phyloP scores from a whole-genome alignment of 495 filamentous ascomycete genomes.

The Hypoxylon rickii region DNA sequence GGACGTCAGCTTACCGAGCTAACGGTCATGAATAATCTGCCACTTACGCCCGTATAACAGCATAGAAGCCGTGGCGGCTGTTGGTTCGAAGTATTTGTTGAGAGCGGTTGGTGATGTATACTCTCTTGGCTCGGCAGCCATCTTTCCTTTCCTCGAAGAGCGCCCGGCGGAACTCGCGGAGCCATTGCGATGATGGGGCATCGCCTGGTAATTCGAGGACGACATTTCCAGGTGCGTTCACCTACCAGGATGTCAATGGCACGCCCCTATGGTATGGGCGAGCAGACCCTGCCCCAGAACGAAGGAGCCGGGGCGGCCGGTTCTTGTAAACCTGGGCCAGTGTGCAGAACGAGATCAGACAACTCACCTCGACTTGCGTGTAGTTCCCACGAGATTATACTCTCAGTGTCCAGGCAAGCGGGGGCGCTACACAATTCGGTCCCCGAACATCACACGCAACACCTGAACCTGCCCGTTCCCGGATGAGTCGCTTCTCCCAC shows the following conservation, averaged over 20 bases:
- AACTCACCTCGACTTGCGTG: slow-evolving; percentile 37
- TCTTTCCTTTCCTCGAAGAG: slow-evolving; percentile 50
- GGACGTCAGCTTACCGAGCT: slow-evolving; percentile 9
- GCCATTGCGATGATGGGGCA: slow-evolving; percentile 62
- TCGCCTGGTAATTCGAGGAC: slow-evolving; percentile 43
- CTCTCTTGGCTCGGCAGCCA: slow-evolving; percentile 46
- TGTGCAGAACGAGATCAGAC: slow-evolving; percentile 9
- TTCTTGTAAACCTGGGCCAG: slow-evolving; percentile 17
- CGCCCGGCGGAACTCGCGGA: slow-evolving; percentile 60
- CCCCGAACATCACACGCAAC: slow-evolving; percentile 56
- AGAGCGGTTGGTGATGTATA: slow-evolving; percentile 57
- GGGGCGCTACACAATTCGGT: slow-evolving; percentile 52
- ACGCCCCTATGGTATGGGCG: slow-evolving; percentile 6
- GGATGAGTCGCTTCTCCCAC: slow-evolving; percentile 42
- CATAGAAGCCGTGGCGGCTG: slow-evolving; percentile 83
- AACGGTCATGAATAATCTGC: not conserved
- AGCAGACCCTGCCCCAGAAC: slow-evolving; percentile 9
- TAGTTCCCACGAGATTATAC: slow-evolving; percentile 37
- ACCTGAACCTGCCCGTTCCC: slow-evolving; percentile 50
- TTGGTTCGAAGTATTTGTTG: slow-evolving; percentile 73
- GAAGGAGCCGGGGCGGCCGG: slow-evolving; percentile 16
- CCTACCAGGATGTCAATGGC: slow-evolving; percentile 32
- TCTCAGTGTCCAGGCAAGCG: slow-evolving; percentile 45
- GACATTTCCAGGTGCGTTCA: slow-evolving; percentile 50
- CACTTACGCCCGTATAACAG: slow-evolving; percentile 73